phyloP scores from a whole-genome alignment of 2,329 filamentous ascomycete species.

The Colletotrichum camelliae region DNA sequence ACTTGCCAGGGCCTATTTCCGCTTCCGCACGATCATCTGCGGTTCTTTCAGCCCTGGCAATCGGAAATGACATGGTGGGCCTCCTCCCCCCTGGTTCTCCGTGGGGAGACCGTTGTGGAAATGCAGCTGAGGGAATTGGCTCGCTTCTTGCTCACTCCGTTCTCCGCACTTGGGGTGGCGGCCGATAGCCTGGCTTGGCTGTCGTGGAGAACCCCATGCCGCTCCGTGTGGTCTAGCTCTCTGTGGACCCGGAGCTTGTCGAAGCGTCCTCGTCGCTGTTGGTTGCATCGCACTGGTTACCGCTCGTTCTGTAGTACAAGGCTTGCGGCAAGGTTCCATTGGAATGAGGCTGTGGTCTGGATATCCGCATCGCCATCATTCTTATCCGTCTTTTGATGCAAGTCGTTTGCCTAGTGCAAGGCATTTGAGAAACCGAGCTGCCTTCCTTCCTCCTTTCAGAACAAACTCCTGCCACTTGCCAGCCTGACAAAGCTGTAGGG shows the following conservation, averaged over 20 bases:
- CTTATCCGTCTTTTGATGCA: neutral
- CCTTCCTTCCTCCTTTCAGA: conserved; percentile 34
- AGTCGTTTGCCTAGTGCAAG: neutral
- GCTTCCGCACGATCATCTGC: neutral
- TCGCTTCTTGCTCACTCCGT: conserved; percentile 4
- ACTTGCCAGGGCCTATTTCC: neutral
- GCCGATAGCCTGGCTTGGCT: neutral
- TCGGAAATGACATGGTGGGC: neutral
- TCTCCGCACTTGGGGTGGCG: neutral
- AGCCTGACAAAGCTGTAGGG: conserved; percentile 86
- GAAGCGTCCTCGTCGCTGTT: neutral
- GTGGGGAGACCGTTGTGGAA: neutral
- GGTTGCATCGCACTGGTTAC: neutral
- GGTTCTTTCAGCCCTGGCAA: neutral
- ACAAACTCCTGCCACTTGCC: conserved; percentile 61
- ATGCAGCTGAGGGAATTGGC: conserved; percentile 3
- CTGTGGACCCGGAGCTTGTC: neutral
- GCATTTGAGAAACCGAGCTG: neutral
- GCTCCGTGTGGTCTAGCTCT: neutral
- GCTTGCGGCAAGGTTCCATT: neutral
- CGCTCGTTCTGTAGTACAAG: neutral
- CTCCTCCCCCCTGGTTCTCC: neutral
- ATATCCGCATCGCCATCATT: neutral
- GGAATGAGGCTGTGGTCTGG: neutral
- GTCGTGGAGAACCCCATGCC: neutral